These are phyloP conservation scores for Daucus carota DNA, from an alignment of 129 eudicot species.

Conservation along the genomic window DH1_v3.0 NC_030386.2:34918001-34918500, in stretches of 20 bases:
- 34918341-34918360: background rate
- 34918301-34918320: background rate
- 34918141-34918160: background rate
- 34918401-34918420: conserved; percentile 50
- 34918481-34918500: conserved; percentile 7
- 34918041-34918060: background rate
- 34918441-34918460: conserved; percentile 37
- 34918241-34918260: background rate
- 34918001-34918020: background rate
- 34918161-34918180: background rate
- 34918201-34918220: too few relatives aligned
- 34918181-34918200: background rate
- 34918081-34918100: background rate
- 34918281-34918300: background rate
- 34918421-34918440: conserved; percentile 36
- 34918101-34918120: background rate
- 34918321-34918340: background rate
- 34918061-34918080: background rate
- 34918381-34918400: conserved; percentile 46
- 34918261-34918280: background rate
- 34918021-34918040: background rate
- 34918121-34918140: background rate
- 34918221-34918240: background rate
- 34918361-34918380: conserved; percentile 21
- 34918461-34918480: conserved; percentile 16